Evolutionary conservation across 2,329 filamentous ascomycete species (phyloP).

Genomic region (Elsinoe australis): DNA sequence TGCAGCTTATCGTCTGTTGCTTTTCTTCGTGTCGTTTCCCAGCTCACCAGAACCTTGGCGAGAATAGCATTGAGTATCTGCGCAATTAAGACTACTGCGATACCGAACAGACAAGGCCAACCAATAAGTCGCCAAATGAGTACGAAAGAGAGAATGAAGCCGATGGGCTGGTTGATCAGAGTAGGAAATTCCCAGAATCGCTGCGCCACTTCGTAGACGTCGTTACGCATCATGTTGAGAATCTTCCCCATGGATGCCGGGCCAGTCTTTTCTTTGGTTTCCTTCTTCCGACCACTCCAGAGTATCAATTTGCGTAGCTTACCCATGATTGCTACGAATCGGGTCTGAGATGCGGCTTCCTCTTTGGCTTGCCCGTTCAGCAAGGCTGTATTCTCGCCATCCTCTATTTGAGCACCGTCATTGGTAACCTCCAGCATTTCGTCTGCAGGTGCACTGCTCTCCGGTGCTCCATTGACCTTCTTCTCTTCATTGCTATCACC

Average conservation of each 20-base stretch:
- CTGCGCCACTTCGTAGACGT: constrained; percentile 68
- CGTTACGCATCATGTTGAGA: constrained; percentile 72
- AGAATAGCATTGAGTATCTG: constrained; percentile 63
- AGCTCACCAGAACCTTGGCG: constrained; percentile 57
- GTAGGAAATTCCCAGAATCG: constrained; percentile 76
- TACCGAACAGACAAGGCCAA: constrained; percentile 66
- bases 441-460: neutral
- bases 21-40: constrained; percentile 62
- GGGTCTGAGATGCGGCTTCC: constrained; percentile 16
- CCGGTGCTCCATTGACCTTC: neutral
- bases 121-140: constrained; percentile 74
- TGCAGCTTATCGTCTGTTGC: constrained; percentile 74
- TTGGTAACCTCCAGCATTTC: neutral
- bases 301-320: neutral
- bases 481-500: neutral
- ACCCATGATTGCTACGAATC: neutral
- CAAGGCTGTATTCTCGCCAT: constrained; percentile 17
- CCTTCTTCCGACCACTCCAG: neutral
- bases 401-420: constrained; percentile 21
- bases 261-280: constrained; percentile 34
- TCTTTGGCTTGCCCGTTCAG: constrained; percentile 14
- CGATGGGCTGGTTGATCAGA: constrained; percentile 69
- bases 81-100: constrained; percentile 58
- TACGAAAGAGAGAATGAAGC: constrained; percentile 63
- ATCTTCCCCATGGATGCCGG: constrained; percentile 84